Conservation (phyloP, 2,329 filamentous ascomycete genomes). For the Fonsecaea pedrosoi region DNA sequence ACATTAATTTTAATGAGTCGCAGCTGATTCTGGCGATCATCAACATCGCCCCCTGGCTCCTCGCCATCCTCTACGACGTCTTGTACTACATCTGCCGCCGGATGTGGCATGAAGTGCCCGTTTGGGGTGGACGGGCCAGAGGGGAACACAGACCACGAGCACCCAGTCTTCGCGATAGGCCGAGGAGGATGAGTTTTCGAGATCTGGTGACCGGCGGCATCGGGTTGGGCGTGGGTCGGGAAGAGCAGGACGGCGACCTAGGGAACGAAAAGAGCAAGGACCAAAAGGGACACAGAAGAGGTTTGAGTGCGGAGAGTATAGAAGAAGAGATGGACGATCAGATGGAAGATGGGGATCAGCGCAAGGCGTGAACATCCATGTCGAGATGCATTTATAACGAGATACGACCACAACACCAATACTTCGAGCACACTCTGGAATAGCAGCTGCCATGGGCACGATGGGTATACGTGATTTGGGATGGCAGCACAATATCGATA, state of each 20-base stretch:
- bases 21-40: conserved; percentile 67
- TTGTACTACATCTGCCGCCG: conserved; percentile 67
- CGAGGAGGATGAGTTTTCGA: conserved; percentile 32
- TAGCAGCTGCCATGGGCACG: background rate
- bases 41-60: conserved; percentile 68
- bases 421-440: background rate
- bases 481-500: background rate
- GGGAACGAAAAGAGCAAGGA: background rate
- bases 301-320: conserved; percentile 17
- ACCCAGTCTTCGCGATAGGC: conserved; percentile 63
- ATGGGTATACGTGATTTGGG: background rate
- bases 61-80: conserved; percentile 69
- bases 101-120: conserved; percentile 64
- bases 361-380: background rate
- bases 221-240: background rate
- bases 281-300: conserved; percentile 15
- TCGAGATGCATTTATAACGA: background rate
- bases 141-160: conserved; percentile 66
- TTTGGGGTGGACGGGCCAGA: conserved; percentile 66
- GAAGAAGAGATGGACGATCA: conserved; percentile 15
- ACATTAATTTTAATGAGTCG: background rate
- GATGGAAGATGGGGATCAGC: conserved; percentile 8
- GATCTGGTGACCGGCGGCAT: conserved; percentile 24
- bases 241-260: background rate
- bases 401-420: background rate